These are phyloP conservation scores for Cucumis cinereus DNA, from an alignment of 306 rosid species.

Conservation along the genomic window DNA sequence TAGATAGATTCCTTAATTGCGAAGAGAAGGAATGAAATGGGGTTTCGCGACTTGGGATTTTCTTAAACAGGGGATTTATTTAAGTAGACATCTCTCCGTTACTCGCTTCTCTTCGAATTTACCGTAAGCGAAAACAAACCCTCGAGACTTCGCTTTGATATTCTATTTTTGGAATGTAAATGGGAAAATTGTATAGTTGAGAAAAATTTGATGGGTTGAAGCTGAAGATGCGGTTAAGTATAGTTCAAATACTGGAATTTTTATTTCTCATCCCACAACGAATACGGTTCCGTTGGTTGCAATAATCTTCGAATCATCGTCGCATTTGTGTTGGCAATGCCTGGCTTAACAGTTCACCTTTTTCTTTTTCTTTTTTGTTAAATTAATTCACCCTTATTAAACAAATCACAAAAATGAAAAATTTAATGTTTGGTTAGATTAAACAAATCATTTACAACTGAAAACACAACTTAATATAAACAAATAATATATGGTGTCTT, in stretches of 20 bases:
- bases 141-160: neutral
- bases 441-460: neutral
- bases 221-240: neutral
- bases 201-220: neutral
- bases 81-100: neutral
- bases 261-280: neutral
- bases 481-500: neutral
- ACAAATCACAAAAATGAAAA: neutral
- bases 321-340: neutral
- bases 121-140: neutral
- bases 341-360: neutral
- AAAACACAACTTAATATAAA: neutral
- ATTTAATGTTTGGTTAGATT: neutral
- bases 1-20: conserved; percentile 3
- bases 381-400: neutral
- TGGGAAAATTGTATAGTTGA: neutral
- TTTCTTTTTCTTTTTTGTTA: neutral
- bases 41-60: neutral
- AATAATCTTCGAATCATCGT: neutral
- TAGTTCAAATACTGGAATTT: neutral
- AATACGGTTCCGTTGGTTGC: neutral
- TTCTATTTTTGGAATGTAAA: neutral
- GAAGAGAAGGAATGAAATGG: neutral
- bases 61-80: neutral
- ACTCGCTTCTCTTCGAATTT: neutral